Evolutionary conservation across 495 filamentous ascomycete species (phyloP), one percentile per base, ranked within the genome.

Genomic region (Trichoderma gamsii): DNA sequence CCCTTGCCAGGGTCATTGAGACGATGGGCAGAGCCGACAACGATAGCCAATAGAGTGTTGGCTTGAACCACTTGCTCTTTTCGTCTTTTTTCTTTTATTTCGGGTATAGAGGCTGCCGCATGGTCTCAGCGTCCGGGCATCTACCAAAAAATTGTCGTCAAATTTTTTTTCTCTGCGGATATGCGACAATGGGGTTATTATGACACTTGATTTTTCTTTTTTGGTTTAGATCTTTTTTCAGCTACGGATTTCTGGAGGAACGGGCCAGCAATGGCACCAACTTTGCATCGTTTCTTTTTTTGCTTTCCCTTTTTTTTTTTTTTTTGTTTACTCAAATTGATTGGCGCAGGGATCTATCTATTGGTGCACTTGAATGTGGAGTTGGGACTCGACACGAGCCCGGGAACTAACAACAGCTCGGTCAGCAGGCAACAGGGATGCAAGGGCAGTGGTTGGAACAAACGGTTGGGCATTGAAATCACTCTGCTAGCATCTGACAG

Each of bases 1-100:
- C 90, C 4, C 73, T 89, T 29, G 77, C 83, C 51, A 81, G 84
- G 70, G 88, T 77, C 18, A 67, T 80, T 18, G 56, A 74, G 67
- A 79, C 77, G 43, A 81, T 83, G 70, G 35, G 78, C 72, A 65
- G 80, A 38, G 29, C 29, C 29, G 56, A 61, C 56, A 9, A 61
- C 12, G 56, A 61, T 8, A 61, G 56, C 56, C 41, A 61, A 32
- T 61, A 61, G 56, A 61, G 56, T 18, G 27, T 29, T 38, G 2
- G 35, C 35, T 9, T 38, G 35, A 38, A 38, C 35, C 35, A 38
- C 35, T 38, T 38, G 3, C 35, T 38, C 35, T 38, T 38, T 38
- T 38, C 29, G 4, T 38, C 0, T 38, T 7, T 38, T 25, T 61
- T 13, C 4, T 32, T 32, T 32, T 27, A 32, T 25, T 12, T 21